phyloP scores from a whole-genome alignment of 257 asterid genomes.

The Solanum clarkiae region DNA sequence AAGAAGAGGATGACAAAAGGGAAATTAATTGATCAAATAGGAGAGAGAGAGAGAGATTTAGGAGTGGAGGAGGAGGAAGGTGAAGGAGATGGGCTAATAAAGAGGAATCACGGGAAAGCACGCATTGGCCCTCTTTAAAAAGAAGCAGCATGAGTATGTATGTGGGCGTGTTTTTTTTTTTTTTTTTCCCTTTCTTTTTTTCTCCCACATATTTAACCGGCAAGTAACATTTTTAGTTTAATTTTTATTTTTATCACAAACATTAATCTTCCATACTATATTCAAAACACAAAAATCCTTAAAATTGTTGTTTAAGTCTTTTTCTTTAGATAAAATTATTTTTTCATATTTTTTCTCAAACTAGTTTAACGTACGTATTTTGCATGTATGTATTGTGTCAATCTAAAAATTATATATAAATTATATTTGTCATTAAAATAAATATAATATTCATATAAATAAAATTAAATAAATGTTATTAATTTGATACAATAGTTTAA shows the following conservation, averaged over 20 bases:
- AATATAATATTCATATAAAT: too few relatives aligned
- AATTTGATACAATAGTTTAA: too few relatives aligned
- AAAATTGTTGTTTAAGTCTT: too few relatives aligned
- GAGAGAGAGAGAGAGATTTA: neutral
- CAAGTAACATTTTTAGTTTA: neutral
- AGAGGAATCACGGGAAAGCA: constrained; percentile 22
- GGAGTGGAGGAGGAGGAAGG: neutral
- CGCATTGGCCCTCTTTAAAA: constrained; percentile 13
- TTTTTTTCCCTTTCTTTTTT: neutral
- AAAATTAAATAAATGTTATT: too few relatives aligned
- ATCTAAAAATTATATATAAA: too few relatives aligned
- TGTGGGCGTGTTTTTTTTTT: neutral
- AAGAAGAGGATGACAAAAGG: neutral
- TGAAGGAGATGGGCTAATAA: constrained; percentile 20
- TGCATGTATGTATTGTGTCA: too few relatives aligned
- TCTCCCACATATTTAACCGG: neutral
- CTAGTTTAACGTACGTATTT: too few relatives aligned
- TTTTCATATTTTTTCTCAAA: too few relatives aligned
- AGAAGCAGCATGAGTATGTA: neutral
- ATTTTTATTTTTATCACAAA: neutral
- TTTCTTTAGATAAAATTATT: too few relatives aligned
- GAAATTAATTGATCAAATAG: neutral
- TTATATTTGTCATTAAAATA: too few relatives aligned
- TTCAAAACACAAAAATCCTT: too few relatives aligned
- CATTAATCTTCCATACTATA: too few relatives aligned